Evolutionary conservation across 192 early-diverging fungal genomes (phyloP).

Genomic region (Entrophospora sp.): DNA sequence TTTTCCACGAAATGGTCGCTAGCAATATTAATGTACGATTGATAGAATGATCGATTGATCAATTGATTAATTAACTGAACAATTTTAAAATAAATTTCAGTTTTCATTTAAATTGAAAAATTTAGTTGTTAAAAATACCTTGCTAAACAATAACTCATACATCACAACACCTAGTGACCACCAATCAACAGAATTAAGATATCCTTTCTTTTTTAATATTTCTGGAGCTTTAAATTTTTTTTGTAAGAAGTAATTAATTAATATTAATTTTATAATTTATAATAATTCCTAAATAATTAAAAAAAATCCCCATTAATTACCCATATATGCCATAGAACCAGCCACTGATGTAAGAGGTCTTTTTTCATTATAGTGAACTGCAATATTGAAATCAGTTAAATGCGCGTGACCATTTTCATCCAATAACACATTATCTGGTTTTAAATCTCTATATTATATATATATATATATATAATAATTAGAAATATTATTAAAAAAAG

Average conservation of each 20-base stretch:
- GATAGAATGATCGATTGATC: too few species aligned
- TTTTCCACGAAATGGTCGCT: conserved; percentile 75
- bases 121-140: conserved; percentile 37
- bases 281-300: background rate
- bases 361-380: conserved; percentile 54
- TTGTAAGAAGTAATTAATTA: background rate
- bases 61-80: too few species aligned
- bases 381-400: conserved; percentile 84
- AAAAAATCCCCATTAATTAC: background rate
- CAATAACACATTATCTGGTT: conserved; percentile 80
- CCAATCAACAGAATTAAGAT: conserved; percentile 55
- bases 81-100: background rate
- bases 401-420: conserved; percentile 71
- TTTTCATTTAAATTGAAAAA: background rate
- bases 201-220: conserved; percentile 51
- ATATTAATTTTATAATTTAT: background rate
- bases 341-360: conserved; percentile 66
- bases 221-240: conserved; percentile 60
- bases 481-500: background rate
- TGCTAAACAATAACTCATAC: conserved; percentile 69
- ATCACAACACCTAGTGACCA: conserved; percentile 77
- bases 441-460: conserved; percentile 53
- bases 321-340: conserved; percentile 82
- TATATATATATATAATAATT: background rate
- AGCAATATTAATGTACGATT: too few species aligned